These are phyloP conservation scores for Magnaporthiopsis poae DNA, from an alignment of 2,329 filamentous ascomycete species.

Conservation along the genomic window DNA sequence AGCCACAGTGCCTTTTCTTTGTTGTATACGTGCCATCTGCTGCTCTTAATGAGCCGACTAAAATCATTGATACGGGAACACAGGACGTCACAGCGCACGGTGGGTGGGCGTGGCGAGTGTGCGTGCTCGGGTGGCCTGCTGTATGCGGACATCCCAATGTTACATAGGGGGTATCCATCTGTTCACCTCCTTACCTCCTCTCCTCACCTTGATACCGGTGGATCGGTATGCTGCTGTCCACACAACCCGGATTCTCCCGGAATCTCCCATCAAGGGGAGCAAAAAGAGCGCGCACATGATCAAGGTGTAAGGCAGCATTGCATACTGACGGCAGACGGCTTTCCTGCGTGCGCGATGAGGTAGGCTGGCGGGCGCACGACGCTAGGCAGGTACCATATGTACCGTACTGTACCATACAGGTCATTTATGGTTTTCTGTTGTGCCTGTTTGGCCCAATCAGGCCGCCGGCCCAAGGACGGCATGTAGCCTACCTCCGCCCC, in stretches of 20 bases:
- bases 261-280: not conserved
- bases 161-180: no score
- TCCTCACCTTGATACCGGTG: no score
- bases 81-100: no score
- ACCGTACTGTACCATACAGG: no score
- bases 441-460: not conserved
- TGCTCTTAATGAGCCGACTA: no score
- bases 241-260: not conserved
- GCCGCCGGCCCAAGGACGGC: not conserved
- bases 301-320: not conserved
- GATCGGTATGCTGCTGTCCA: not conserved
- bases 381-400: not conserved
- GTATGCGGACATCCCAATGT: no score
- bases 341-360: not conserved
- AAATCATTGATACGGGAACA: no score
- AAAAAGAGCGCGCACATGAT: not conserved
- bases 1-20: no score
- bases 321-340: not conserved
- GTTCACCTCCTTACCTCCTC: no score
- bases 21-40: no score
- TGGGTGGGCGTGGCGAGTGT: no score
- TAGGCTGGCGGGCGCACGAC: not conserved
- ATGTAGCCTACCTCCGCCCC: not conserved
- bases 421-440: not conserved
- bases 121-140: no score